Conservation (phyloP, 129 eudicot genomes). For the Solidago caesia region DNA sequence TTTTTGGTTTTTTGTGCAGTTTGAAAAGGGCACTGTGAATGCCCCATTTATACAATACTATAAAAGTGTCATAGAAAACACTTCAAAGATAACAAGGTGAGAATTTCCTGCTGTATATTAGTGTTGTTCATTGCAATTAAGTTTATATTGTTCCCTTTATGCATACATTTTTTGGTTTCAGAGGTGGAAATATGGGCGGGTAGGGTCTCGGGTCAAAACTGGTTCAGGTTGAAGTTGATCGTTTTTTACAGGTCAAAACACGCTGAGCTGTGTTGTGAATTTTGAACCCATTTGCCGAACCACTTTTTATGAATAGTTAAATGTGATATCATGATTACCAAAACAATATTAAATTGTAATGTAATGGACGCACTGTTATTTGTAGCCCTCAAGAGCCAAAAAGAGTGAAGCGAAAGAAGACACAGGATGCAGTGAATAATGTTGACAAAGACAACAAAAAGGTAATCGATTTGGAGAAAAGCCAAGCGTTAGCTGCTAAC, state of each 20-base stretch:
- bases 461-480: constrained; percentile 2
- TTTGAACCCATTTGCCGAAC: background rate
- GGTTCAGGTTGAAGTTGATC: background rate
- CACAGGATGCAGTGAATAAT: background rate
- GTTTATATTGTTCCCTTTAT: background rate
- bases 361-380: background rate
- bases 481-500: constrained; percentile 1
- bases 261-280: background rate
- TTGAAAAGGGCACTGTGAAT: constrained; percentile 57
- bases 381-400: constrained; percentile 32
- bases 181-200: background rate
- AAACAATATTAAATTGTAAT: background rate
- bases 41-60: constrained; percentile 78
- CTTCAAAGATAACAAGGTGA: constrained; percentile 46
- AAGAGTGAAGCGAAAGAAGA: constrained; percentile 34
- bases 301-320: background rate
- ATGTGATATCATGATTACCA: background rate
- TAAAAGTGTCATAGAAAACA: constrained; percentile 71
- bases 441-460: background rate
- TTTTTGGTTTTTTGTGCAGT: constrained; percentile 46
- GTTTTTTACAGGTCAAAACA: background rate
- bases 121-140: background rate
- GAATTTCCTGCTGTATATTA: background rate
- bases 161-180: background rate
- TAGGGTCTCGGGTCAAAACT: background rate